These are phyloP conservation scores for Phytopythium boreale DNA, from an alignment of 352 stramenopile genomes.

Conservation along the genomic window DNA sequence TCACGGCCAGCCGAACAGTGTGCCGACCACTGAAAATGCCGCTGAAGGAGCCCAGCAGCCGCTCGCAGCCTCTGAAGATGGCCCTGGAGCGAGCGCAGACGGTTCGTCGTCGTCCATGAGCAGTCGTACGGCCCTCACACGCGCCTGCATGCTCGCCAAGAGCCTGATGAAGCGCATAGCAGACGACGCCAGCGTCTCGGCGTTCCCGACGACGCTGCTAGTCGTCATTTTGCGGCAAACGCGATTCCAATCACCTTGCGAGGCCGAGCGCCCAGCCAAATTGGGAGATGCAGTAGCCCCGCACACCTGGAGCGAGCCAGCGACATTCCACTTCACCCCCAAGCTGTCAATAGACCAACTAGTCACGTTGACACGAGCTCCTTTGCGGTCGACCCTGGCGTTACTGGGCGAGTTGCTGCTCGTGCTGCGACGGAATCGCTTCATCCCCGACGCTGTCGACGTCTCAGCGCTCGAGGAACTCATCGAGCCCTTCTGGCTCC, in stretches of 20 bases:
- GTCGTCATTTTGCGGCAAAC: constrained; percentile 38
- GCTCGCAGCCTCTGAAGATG: not conserved
- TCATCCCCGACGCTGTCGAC: constrained; percentile 19
- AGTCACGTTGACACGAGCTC: constrained; percentile 15
- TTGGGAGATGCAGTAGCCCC: not conserved
- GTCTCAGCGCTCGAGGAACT: constrained; percentile 27
- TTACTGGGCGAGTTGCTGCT: constrained; percentile 56
- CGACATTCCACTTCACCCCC: constrained; percentile 39
- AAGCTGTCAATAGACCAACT: constrained; percentile 47
- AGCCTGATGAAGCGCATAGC: constrained; percentile 42
- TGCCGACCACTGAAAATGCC: not conserved
- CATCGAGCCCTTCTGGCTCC: constrained; percentile 53
- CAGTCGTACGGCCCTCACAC: constrained; percentile 10
- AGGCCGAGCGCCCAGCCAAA: not conserved
- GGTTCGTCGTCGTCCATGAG: not conserved
- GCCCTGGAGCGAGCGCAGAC: not conserved
- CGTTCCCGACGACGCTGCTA: constrained; percentile 42
- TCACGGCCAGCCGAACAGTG: not conserved
- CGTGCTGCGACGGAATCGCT: constrained; percentile 33
- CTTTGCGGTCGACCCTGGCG: constrained; percentile 26
- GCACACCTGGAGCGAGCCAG: constrained; percentile 26
- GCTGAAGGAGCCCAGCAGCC: not conserved
- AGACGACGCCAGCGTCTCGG: constrained; percentile 16
- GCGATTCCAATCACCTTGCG: constrained; percentile 20
- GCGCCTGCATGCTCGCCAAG: constrained; percentile 27